Base-by-base conservation (phyloP, 2,329 filamentous ascomycete genomes). In the Exophiala sp. region DNA sequence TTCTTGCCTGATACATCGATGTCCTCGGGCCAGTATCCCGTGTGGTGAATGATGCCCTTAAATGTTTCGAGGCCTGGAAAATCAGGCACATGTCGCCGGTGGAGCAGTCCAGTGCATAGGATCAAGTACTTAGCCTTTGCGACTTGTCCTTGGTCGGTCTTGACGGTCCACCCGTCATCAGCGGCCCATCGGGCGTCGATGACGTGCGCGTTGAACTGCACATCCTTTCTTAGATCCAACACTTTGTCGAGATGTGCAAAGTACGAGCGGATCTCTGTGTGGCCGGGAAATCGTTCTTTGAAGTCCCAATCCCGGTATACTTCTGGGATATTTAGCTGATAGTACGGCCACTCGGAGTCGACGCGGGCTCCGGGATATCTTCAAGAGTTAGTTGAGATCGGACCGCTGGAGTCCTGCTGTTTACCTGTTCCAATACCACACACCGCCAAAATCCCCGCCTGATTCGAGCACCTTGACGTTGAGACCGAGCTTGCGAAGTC, bases 41-140 rank as follows among this genome's bases (percentile, higher is more conserved):
- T 79, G 65, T 85, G 82, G 62, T 83, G 76, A 4, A 84, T 74
- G 12, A 73, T 65, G n/a, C 84, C 84, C 49, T 81, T 75, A 73
- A 84, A 87, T 20, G 10, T 81, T 4, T 68, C 75, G 55, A 85
- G 74, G 8, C 83, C 83, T 8, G 76, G 75, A 74, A 80, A 85
- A 48, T 81, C 75, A 0, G 84, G 84, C 35, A 82, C 77, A 58
- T 85, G 78, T n/a, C 81, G 71, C 21, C 68, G 65, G 47, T 73
- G 72, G 16, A 74, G 54, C 11, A 68, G 63, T 32, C 76, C 76
- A 4, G 58, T 53, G 34, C 47, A 52, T 10, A 62, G 33, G 5
- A 59, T 43, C 34, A 62, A 34, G 40, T 62, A 62, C 34, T 58
- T 62, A 36, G 29, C 40, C 34, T 61, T 11, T 60, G 57, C 60